Base-by-base conservation (phyloP, 495 filamentous ascomycete genomes). In the Endocarpon pusillum region DNA sequence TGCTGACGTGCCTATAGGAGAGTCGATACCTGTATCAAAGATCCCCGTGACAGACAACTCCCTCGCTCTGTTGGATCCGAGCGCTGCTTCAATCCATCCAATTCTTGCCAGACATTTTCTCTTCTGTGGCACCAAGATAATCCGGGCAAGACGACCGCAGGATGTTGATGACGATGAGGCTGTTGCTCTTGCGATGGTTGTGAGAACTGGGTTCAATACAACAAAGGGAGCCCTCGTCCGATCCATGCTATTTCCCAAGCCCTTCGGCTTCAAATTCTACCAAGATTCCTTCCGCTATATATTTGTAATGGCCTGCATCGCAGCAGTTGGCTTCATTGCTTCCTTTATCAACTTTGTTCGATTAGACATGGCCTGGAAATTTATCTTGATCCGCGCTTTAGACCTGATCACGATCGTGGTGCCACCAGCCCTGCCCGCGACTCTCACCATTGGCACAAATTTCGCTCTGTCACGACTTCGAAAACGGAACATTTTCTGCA, bases 381-480 rank as follows among this genome's bases (percentile, higher is more conserved):
- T 92, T 25, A 93, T 99, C 36, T 64, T 94, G 40, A 73, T 96
- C 12, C 73, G 89, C 42, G 91, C 89, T 17, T 60, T 99, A 32
- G 91, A 99, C 55, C 55, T 99, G 35, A 94, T 96, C 45, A 99
- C 91, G 4, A 99, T 99, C 41, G 84, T 96, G 21, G 89, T 99
- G 1, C 91, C 91, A 23, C 91, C 91, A 36, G 91, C 91, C 7
- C 57, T 99, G n/a, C 91, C 91, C 5, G 91, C 91, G 21, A 99
- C 91, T 4, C 62, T 99, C 35, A 89, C 81, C 4, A 96, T 99
- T 43, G 91, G 91, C 22, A 94, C 82, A 4, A 94, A 84, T 51
- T 99, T 96, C 54, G 91, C 91, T 7, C 63, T 96, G 12, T 74
- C 75, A 3, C 71, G 91, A 15, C 62, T 99, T 17, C 93, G 79